Evolutionary conservation across 345 rosid species (phyloP), one percentile per base, ranked within the genome.

Genomic region (Cardiospermum halicacabum): DNA sequence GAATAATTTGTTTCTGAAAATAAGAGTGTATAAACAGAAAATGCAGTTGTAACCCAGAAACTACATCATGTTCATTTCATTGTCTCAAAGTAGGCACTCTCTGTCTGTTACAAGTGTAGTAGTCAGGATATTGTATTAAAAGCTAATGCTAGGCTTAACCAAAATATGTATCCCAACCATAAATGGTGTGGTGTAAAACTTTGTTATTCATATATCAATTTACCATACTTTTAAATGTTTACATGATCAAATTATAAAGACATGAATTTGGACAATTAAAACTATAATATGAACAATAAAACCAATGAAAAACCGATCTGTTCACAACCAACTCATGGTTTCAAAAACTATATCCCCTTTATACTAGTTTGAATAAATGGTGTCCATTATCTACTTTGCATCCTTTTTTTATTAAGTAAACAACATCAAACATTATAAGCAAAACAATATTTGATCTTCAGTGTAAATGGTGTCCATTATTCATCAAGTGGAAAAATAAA

Each of bases 291-390:
- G 21, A 40, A n/a, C 18, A 60, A 13, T 39, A 21, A n/a, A 39
- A 42, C 25, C 64, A 30, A 60, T 3, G 18, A 26, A 42, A 53
- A 43, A 26, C 10, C 28, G 15, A 25, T 24, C 8, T 47, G 51
- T 47, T 47, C 51, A 18, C 51, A 58, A 4, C 5, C 22, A 58
- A 22, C 12, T 15, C 21, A 58, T 22, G 11, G 5, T 6, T 0
- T 57, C 19, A 58, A 36, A 58, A 36, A 31, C 62, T 60, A 16
- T 13, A n/a, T n/a, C n/a, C n/a, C n/a, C n/a, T n/a, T n/a, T n/a
- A n/a, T n/a, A n/a, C n/a, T n/a, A n/a, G n/a, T n/a, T n/a, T n/a
- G n/a, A n/a, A n/a, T n/a, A n/a, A n/a, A n/a, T n/a, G n/a, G n/a
- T n/a, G n/a, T n/a, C n/a, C n/a, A n/a, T n/a, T n/a, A n/a, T n/a